Evolutionary conservation across 2,329 filamentous ascomycete species (phyloP), one percentile per base, ranked within the genome.

Genomic region (Epichloe scottii): DNA sequence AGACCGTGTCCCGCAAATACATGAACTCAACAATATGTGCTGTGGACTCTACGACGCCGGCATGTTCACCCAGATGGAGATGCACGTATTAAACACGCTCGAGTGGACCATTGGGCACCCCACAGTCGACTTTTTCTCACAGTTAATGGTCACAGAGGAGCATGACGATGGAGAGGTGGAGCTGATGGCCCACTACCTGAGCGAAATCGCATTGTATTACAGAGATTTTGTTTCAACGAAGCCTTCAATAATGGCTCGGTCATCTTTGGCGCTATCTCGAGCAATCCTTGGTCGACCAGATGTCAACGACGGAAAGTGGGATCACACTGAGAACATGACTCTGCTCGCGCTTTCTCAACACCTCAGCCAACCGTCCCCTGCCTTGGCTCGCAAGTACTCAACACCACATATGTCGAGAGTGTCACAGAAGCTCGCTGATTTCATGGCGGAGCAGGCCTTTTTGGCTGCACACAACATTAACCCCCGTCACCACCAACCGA

Each of bases 31-130:
- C 78, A 94, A 91, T 59, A 97, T 98, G 93, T 98, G 93, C 78
- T 97, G 93, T 71, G 90, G 87, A 38, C 79, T 97, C 39, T 98
- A 98, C 71, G 93, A 98, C 62, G 89, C 95, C 47, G 91, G 95
- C 72, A 98, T 98, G 93, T 98, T 98, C 72, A 91, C 90, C 11
- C 93, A 98, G 70, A 98, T 98, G 93, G 93, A 98, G 73, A 97
- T 94, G 90, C 93, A 98, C 68, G 91, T 98, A 38, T 79, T 98
- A 60, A 94, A 96, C 71, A 98, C 93, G 1, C 79, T 98, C 53
- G 89, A 94, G 66, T 98, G 93, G 93, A 82, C 85, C 58, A 87
- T 98, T 59, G 93, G 93, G 51, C 91, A 97, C 71, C 90, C 93
- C 1, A 97, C 93, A 30, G 87, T 96, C 58, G 91, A 97, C 69